Percentiles rank a stretch among this genome's conserved stretches.
These are phyloP conservation scores for Sicyos edulis DNA, from an alignment of 306 rosid species.

Conservation along the genomic window DNA sequence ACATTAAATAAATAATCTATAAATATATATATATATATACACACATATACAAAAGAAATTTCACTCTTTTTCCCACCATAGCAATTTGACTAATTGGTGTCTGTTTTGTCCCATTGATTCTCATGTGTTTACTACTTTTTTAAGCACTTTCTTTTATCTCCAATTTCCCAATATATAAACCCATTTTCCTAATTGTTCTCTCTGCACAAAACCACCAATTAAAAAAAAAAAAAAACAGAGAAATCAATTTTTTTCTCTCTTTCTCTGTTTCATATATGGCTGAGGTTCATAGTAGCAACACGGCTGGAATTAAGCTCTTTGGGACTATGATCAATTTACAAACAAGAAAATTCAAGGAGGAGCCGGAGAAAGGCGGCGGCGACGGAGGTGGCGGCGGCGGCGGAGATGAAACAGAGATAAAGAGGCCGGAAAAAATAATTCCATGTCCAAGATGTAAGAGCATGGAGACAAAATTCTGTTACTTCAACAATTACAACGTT, in stretches of 20 bases:
- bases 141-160: slow-evolving; percentile 30
- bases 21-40: neutral
- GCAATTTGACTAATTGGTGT: slow-evolving; percentile 27
- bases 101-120: slow-evolving; percentile 30
- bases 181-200: neutral
- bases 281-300: slow-evolving; percentile 32
- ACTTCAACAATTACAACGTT: too few species aligned
- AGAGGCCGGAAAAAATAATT: slow-evolving; percentile 61
- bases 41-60: neutral
- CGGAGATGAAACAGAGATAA: slow-evolving; percentile 28
- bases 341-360: slow-evolving; percentile 31
- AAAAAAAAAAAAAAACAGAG: too few species aligned
- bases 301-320: slow-evolving; percentile 71
- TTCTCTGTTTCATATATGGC: slow-evolving; percentile 41
- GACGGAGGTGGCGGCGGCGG: too few species aligned
- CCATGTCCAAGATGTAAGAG: slow-evolving; percentile 92
- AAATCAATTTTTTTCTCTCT: too few species aligned
- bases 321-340: slow-evolving; percentile 58
- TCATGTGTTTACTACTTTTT: too few species aligned
- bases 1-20: slow-evolving; percentile 24
- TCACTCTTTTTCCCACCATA: slow-evolving; percentile 32
- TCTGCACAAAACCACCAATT: neutral
- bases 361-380: slow-evolving; percentile 23
- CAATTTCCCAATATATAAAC: neutral
- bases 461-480: slow-evolving; percentile 88